These are phyloP conservation scores for Diaporthe vexans DNA, from an alignment of 2,329 filamentous ascomycete genomes.

Conservation along the genomic window DNA sequence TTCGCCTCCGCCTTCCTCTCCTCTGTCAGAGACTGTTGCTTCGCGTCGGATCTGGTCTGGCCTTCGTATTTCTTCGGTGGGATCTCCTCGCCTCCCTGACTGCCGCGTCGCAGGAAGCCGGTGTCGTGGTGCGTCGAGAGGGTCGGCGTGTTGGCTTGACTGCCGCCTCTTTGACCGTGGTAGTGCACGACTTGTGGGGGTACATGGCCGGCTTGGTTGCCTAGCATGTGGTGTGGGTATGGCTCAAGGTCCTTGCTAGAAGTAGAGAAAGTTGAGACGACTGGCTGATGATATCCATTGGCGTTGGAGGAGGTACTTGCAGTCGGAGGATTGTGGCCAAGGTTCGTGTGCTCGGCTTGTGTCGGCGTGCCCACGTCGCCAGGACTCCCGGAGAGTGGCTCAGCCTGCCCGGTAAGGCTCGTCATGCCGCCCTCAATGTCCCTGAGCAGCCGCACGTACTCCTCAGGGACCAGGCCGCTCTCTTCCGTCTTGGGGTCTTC, in stretches of 20 bases:
- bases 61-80: conserved; percentile 54
- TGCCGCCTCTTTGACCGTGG: conserved; percentile 76
- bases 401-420: conserved; percentile 74
- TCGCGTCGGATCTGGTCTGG: conserved; percentile 57
- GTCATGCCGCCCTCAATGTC: conserved; percentile 94
- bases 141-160: conserved; percentile 76
- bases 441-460: conserved; percentile 91
- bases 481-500: conserved; percentile 96
- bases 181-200: conserved; percentile 78
- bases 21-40: conserved; percentile 49
- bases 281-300: conserved; percentile 77
- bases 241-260: conserved; percentile 78
- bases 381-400: conserved; percentile 65
- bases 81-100: conserved; percentile 57
- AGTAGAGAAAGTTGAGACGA: conserved; percentile 78
- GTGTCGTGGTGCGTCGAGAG: conserved; percentile 65
- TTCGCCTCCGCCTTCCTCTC: conserved; percentile 45
- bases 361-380: conserved; percentile 73
- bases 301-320: conserved; percentile 56
- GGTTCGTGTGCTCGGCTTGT: conserved; percentile 68
- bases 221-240: conserved; percentile 75
- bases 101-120: conserved; percentile 61
- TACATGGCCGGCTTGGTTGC: conserved; percentile 72
- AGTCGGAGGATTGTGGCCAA: conserved; percentile 61
- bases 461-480: conserved; percentile 94